Conservation (phyloP, 2,329 filamentous ascomycete species). For the Xylariales sp. region DNA sequence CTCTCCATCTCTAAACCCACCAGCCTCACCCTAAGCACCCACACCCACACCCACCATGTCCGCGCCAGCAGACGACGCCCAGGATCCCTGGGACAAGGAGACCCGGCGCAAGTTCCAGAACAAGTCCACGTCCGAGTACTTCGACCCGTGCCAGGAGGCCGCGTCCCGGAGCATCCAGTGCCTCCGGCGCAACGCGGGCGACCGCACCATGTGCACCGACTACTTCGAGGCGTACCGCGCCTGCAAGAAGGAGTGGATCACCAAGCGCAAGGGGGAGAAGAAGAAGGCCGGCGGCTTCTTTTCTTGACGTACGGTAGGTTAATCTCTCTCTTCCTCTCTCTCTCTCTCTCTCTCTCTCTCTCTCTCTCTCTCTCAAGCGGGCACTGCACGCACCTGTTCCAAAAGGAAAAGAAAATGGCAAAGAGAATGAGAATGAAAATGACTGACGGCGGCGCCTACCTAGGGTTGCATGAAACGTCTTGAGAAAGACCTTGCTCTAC, state of each 20-base stretch:
- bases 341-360: too few relatives aligned
- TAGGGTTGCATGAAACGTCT: not conserved
- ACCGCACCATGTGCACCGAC: slow-evolving; percentile 89
- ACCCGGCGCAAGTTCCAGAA: slow-evolving; percentile 72
- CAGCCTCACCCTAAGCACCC: too few relatives aligned
- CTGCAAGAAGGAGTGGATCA: slow-evolving; percentile 37
- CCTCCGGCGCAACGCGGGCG: slow-evolving; percentile 86
- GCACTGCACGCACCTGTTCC: not conserved
- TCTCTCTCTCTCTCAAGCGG: too few relatives aligned
- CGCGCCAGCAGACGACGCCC: slow-evolving; percentile 18
- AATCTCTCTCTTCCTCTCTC: too few relatives aligned
- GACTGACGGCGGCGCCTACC: not conserved
- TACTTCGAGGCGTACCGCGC: slow-evolving; percentile 75
- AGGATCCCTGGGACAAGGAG: slow-evolving; percentile 66
- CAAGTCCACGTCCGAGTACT: slow-evolving; percentile 89
- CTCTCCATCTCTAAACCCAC: too few relatives aligned
- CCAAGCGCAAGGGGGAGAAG: slow-evolving; percentile 32
- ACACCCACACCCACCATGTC: too few relatives aligned
- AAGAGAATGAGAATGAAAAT: too few relatives aligned
- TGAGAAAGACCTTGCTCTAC: too few relatives aligned
- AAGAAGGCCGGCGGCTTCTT: slow-evolving; percentile 23
- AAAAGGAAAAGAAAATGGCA: too few relatives aligned
- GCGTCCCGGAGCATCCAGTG: slow-evolving; percentile 87
- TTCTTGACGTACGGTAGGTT: slow-evolving; percentile 12
- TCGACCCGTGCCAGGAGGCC: slow-evolving; percentile 94